Base-by-base conservation (phyloP, 2,329 filamentous ascomycete species). In the Sarocladium strictum region DNA sequence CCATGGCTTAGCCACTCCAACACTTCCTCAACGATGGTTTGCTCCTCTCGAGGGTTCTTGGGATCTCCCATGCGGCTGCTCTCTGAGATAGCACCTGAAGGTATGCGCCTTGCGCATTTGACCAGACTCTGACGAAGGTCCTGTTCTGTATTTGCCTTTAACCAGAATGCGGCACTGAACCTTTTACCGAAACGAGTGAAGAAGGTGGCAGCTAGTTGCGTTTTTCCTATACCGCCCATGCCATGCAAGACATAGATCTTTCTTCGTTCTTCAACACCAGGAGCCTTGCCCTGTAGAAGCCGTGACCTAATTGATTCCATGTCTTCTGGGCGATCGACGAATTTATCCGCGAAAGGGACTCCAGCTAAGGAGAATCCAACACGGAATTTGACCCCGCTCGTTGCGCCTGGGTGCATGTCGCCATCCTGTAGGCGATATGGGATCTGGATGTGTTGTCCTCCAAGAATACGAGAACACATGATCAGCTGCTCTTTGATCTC, bases 281-380 rank as follows among this genome's bases (percentile, higher is more conserved):
- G 12, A 21, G 21, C 29, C 21, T 5, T 5, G 4, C 33, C 35
- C 19, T 32, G 50, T 10, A 53, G 15, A 3, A 53, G 35, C 7
- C 19, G 21, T 3, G 50, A 53, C 3, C 17, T 15, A 14, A 53
- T 53, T 19, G 50, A 14, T 14, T 17, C 12, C 33, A 53, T 53
- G 7, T 17, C 47, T 17, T 26, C 33, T 14, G 76, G 72, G 1
- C 80, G 74, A 10, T 76, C 71, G 2, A 85, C 81, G 56, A 77
- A 85, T 56, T 82, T 83, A 60, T 85, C 81, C 0, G 83, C 74
- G 59, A 86, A 84, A 14, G 58, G 57, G 33, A 53, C 50, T 2
- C 50, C 50, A 5, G 50, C 50, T 3, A 40, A 12, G 7, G 32
- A 53, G 21, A 53, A 53, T 14, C 17, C 3, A 26, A 40, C 19